Evolutionary conservation across 352 stramenopile genomes (phyloP), one percentile per base, ranked within the genome.

Genomic region (Elongisporangium undulatum): DNA sequence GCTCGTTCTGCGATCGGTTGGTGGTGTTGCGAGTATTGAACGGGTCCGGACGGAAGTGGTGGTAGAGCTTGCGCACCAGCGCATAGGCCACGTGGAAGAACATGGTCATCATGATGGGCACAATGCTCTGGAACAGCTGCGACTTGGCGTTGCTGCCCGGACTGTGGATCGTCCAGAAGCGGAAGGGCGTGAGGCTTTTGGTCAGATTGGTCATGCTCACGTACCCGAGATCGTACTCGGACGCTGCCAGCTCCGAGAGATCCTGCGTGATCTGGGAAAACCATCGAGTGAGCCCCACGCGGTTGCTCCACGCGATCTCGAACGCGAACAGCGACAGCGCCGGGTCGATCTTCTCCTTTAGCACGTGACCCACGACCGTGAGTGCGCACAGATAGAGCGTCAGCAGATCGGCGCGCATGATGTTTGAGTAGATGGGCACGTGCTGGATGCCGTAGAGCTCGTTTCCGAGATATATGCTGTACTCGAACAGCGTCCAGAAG

Each of bases 401-500:
- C 19, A 84, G 61, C 23, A 84, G 66, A 52, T 79, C 66, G 4
- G 71, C 65, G 24, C 69, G 63, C 0, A 55, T 51, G 38, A 79
- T 51, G 17, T 76, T 66, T 1, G 62, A n/a, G 53, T 79, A 69
- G 29, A 68, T 64, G 7, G 59, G 51, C 0, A 74, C 54, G 2
- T 62, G 13, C 17, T 60, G 58, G 0, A 26, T 52, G n/a, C 49
- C 59, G 10, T 51, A 49, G 8, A 69, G 55, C 26, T 55, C 45
- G n/a, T 67, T 53, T 0, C 58, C 63, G 0, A 73, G 23, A 0
- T 68, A 58, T 0, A 78, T 39, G 13, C 62, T 62, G 22, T 80
- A 85, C 55, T 83, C 71, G 0, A 72, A 73, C 0, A 83, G 52
- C 3, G 65, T 72, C 71, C 73, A 87, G 41, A 72, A 82, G 1